Conservation (phyloP, 768 basidiomycete species). For the Russula ochroleuca region DNA sequence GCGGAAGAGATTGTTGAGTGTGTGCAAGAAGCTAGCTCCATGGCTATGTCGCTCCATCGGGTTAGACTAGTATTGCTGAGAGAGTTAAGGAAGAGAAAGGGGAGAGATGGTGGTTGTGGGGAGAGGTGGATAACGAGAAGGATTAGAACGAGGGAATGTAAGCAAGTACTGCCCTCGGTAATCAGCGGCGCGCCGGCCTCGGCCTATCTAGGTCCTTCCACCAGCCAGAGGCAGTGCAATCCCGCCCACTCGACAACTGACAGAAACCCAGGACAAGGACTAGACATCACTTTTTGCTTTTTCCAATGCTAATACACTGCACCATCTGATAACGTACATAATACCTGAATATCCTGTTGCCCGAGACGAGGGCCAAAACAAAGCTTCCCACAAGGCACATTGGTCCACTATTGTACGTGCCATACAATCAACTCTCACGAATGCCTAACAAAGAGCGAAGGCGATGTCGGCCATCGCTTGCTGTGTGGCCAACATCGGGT, state of each 20-base stretch:
- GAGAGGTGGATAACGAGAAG: background rate
- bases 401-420: background rate
- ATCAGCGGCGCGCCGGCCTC: background rate
- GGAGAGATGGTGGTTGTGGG: constrained; percentile 3
- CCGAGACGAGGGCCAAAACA: background rate
- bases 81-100: background rate
- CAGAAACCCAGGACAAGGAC: background rate
- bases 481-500: background rate
- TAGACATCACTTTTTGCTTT: background rate
- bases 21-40: background rate
- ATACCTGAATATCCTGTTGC: background rate
- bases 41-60: constrained; percentile 16
- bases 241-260: too few relatives aligned
- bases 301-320: background rate
- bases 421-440: background rate
- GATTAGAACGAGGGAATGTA: background rate
- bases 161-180: background rate
- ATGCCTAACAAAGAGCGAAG: background rate
- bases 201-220: background rate
- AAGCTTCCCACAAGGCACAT: background rate
- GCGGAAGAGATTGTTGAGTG: constrained; percentile 15
- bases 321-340: background rate
- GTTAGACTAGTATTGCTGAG: background rate
- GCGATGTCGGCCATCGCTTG: background rate
- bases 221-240: too few relatives aligned